Percentiles rank a stretch among this genome's conserved stretches.
Conservation (phyloP, 345 rosid genomes). For the Cochlearia excelsa region DNA sequence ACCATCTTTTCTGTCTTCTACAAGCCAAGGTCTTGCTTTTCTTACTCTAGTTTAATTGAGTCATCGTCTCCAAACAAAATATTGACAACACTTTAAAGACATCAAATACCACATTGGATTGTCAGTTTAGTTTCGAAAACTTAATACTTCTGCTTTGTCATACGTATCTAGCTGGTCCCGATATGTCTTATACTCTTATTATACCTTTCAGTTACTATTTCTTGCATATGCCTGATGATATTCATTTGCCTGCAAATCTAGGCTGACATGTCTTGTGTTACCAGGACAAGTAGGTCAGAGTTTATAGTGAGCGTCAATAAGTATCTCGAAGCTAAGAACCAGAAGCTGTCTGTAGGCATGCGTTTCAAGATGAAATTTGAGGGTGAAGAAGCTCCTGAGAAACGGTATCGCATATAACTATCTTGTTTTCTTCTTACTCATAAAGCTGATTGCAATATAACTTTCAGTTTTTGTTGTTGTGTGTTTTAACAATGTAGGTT, state of each 20-base stretch:
- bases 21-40: constrained; percentile 73
- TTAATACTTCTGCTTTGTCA: background rate
- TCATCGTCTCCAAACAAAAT: constrained; percentile 5
- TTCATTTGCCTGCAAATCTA: constrained; percentile 1
- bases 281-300: background rate
- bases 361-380: background rate
- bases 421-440: constrained; percentile 1
- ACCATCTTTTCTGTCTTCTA: constrained; percentile 95
- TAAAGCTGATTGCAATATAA: constrained; percentile 20
- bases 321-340: background rate
- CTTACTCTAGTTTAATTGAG: constrained; percentile 1
- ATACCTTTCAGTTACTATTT: constrained; percentile 9
- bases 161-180: background rate
- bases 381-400: background rate
- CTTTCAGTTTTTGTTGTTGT: background rate
- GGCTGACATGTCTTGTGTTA: no score
- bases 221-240: constrained; percentile 19
- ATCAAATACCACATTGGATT: constrained; percentile 16
- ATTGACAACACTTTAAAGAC: background rate
- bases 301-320: no score
- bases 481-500: constrained; percentile 50
- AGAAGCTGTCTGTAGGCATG: background rate
- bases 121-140: constrained; percentile 10
- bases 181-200: constrained; percentile 14
- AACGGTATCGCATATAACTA: background rate